Evolutionary conservation across 495 filamentous ascomycete species (phyloP).

Genomic region (Rhypophila decipiens): DNA sequence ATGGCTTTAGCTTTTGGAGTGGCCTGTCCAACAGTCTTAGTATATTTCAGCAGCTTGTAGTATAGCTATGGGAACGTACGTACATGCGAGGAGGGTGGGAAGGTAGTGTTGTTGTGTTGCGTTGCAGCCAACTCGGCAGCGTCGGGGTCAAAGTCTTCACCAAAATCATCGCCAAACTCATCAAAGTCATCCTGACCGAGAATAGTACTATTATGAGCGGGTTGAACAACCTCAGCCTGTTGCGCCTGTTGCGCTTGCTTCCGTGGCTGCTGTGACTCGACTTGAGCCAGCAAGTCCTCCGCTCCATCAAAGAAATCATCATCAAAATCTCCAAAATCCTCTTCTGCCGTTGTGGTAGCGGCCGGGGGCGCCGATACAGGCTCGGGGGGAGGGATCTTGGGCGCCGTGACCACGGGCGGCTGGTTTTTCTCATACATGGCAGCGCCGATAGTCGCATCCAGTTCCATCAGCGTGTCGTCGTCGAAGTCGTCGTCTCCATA

Average conservation of each 20-base stretch:
- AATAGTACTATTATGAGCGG: too few species aligned
- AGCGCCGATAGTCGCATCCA: slow-evolving; percentile 41
- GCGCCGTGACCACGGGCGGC: too few species aligned
- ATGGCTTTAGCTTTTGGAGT: slow-evolving; percentile 59
- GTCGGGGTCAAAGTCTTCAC: slow-evolving; percentile 64
- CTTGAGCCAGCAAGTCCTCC: slow-evolving; percentile 51
- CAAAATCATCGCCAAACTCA: slow-evolving; percentile 55
- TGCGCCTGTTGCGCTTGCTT: neutral
- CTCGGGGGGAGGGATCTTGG: slow-evolving; percentile 34
- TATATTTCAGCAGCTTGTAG: slow-evolving; percentile 13
- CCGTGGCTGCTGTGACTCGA: slow-evolving; percentile 23
- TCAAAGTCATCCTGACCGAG: slow-evolving; percentile 30
- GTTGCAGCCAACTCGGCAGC: slow-evolving; percentile 54
- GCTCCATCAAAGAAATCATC: slow-evolving; percentile 56
- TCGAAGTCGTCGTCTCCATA: slow-evolving; percentile 46
- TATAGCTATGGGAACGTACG: slow-evolving; percentile 32
- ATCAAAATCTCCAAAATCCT: slow-evolving; percentile 53
- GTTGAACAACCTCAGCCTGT: neutral
- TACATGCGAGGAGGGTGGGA: slow-evolving; percentile 36
- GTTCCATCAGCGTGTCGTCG: slow-evolving; percentile 46
- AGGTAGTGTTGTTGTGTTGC: slow-evolving; percentile 28
- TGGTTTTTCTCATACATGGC: too few species aligned
- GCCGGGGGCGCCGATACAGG: too few species aligned
- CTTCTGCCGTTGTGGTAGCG: slow-evolving; percentile 2
- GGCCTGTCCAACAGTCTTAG: slow-evolving; percentile 44